Evolutionary conservation across 2,329 filamentous ascomycete species (phyloP).

Genomic region (Trichoderma asperellum): DNA sequence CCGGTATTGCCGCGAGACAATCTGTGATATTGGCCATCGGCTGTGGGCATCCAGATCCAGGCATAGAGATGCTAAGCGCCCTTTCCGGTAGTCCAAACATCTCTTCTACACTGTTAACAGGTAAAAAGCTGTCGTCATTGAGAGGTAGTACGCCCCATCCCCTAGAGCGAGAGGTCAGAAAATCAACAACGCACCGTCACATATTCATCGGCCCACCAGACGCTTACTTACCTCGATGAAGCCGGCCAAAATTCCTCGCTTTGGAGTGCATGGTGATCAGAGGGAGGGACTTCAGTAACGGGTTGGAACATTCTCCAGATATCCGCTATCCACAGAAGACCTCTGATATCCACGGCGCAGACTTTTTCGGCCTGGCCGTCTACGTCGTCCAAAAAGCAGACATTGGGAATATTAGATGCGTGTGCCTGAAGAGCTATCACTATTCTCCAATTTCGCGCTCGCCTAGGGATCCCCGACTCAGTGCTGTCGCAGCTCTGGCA

Average conservation of each 20-base stretch:
- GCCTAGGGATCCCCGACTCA: slow-evolving; percentile 44
- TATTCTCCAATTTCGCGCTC: slow-evolving; percentile 56
- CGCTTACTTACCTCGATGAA: slow-evolving; percentile 36
- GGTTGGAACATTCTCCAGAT: slow-evolving; percentile 51
- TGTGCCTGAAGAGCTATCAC: slow-evolving; percentile 46
- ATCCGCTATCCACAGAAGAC: slow-evolving; percentile 53
- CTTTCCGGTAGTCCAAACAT: slow-evolving; percentile 39
- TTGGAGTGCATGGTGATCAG: slow-evolving; percentile 30
- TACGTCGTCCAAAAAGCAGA: slow-evolving; percentile 54
- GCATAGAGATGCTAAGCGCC: slow-evolving; percentile 29
- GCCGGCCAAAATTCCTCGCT: slow-evolving; percentile 40
- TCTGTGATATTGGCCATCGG: slow-evolving; percentile 37
- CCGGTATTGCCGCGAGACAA: slow-evolving; percentile 36
- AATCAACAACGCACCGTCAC: background rate
- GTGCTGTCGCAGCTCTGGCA: slow-evolving; percentile 25
- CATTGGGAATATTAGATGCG: slow-evolving; percentile 56
- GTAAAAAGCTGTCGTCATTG: slow-evolving; percentile 49
- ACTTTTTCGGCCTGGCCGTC: slow-evolving; percentile 55
- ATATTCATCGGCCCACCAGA: background rate
- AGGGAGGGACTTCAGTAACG: slow-evolving; percentile 36
- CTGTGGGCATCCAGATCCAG: slow-evolving; percentile 29
- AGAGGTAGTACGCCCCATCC: slow-evolving; percentile 58
- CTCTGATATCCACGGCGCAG: slow-evolving; percentile 56
- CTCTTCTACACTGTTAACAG: slow-evolving; percentile 41
- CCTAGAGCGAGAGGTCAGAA: slow-evolving; percentile 31